These are phyloP conservation scores for Coleophoma eucalyptorum DNA, from an alignment of 2,329 filamentous ascomycete genomes.

Conservation along the genomic window DNA sequence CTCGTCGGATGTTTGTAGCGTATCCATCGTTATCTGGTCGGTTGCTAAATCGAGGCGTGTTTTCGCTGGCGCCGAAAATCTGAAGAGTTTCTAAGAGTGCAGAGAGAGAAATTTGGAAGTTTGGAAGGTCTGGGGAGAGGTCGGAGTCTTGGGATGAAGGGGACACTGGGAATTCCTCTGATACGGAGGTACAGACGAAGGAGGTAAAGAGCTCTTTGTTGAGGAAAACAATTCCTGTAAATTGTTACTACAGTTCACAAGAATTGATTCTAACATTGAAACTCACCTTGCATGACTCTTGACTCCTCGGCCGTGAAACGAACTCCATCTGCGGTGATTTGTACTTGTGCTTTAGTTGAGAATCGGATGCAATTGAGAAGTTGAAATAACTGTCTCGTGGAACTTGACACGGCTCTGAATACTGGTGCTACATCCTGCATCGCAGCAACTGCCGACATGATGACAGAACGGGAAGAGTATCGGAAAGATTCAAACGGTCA, in stretches of 20 bases:
- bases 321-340: slow-evolving; percentile 81
- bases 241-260: slow-evolving; percentile 12
- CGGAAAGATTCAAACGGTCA: background rate
- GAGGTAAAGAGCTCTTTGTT: slow-evolving; percentile 86
- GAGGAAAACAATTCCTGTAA: slow-evolving; percentile 70
- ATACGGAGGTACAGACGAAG: slow-evolving; percentile 62
- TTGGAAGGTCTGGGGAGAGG: slow-evolving; percentile 45
- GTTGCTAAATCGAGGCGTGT: slow-evolving; percentile 47
- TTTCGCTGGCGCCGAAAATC: slow-evolving; percentile 85
- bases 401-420: slow-evolving; percentile 74
- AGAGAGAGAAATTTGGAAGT: slow-evolving; percentile 82
- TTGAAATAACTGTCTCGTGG: slow-evolving; percentile 69
- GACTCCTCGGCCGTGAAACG: slow-evolving; percentile 86
- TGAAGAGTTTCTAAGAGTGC: slow-evolving; percentile 91
- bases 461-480: slow-evolving; percentile 5
- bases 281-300: slow-evolving; percentile 82
- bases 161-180: slow-evolving; percentile 31
- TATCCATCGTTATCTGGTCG: slow-evolving; percentile 58
- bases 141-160: slow-evolving; percentile 33
- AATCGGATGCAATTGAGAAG: slow-evolving; percentile 56
- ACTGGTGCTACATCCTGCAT: slow-evolving; percentile 40
- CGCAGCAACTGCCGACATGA: slow-evolving; percentile 23
- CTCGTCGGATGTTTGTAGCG: slow-evolving; percentile 57
- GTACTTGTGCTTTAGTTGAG: slow-evolving; percentile 53
- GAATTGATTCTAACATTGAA: background rate